Evolutionary conservation across 371 early-diverging fungal genomes (phyloP).

Genomic region (Apophysomyces trapeziformis): DNA sequence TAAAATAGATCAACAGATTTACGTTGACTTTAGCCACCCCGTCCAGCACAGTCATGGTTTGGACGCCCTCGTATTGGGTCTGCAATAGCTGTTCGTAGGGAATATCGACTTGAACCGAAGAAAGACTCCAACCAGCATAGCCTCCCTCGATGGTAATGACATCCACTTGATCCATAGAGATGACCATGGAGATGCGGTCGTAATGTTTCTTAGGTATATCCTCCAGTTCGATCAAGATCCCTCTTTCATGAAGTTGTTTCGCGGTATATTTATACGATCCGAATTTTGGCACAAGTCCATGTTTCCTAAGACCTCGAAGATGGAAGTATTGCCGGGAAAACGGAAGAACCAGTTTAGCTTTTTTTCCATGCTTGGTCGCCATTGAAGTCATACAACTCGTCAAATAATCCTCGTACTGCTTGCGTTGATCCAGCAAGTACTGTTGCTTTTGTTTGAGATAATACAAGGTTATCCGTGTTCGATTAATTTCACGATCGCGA

Average conservation of each 20-base stretch:
- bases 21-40: slow-evolving; percentile 93
- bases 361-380: slow-evolving; percentile 78
- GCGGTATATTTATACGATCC: slow-evolving; percentile 98
- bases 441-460: slow-evolving; percentile 81
- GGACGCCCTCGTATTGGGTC: slow-evolving; percentile 89
- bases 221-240: slow-evolving; percentile 86
- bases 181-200: slow-evolving; percentile 85
- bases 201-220: slow-evolving; percentile 83
- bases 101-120: slow-evolving; percentile 80
- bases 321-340: slow-evolving; percentile 96
- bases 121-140: slow-evolving; percentile 77
- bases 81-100: slow-evolving; percentile 93
- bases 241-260: slow-evolving; percentile 88
- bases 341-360: slow-evolving; percentile 73
- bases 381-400: slow-evolving; percentile 87
- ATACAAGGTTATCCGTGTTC: slow-evolving; percentile 76
- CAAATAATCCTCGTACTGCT: slow-evolving; percentile 90
- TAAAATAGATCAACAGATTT: slow-evolving; percentile 90
- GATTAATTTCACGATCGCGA: slow-evolving; percentile 73
- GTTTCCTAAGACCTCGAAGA: slow-evolving; percentile 79
- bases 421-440: slow-evolving; percentile 85
- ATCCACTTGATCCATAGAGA: slow-evolving; percentile 92
- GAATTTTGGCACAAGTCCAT: slow-evolving; percentile 91
- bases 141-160: slow-evolving; percentile 87
- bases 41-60: slow-evolving; percentile 90